Base-by-base conservation (phyloP, 2,329 filamentous ascomycete species). In the Diplodia scrobiculata region DNA sequence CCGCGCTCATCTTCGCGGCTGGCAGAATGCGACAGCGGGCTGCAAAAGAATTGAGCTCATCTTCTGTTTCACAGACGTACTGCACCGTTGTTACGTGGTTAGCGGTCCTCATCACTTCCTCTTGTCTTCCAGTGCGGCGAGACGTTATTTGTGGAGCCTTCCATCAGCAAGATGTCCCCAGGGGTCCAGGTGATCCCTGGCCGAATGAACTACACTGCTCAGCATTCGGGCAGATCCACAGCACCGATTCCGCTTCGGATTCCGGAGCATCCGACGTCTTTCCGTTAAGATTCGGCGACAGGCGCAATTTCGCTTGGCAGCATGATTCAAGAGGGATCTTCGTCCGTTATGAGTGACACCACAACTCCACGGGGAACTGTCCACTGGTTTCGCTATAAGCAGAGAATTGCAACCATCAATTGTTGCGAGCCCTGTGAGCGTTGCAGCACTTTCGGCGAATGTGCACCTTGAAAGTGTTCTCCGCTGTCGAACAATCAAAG, bases 191-290 rank as follows among this genome's bases (percentile, higher is more conserved):
- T 36, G 34, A 36, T 36, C 34, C 7, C 10, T 13, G 10, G 10
- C 7, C 34, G 13, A 36, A 11, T 7, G 34, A 52, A 14, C 47
- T 29, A n/a, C 32, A 32, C 45, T 47, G 32, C 25, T 11, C 38
- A n/a, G 10, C 21, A 51, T 32, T 4, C 25, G 17, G 14, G 48
- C 25, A 64, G 7, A 21, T 36, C 32, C 10, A 64, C 25, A 58
- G 10, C 14, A 11, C 34, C 1, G 34, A 36, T 11, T 11, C 10
- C 34, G 6, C 27, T 32, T 53, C 51, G 51, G 29, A n/a, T 21
- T 19, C 29, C 55, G 55, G 41, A 60, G 38, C 38, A 19, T 19
- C 55, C 55, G 55, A 41, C 13, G 32, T 19, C 7, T 17, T 63
- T 48, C 29, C 27, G 50, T 14, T 34, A 11, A n/a, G 14, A 27